These are phyloP conservation scores for Penicillium maclennaniae DNA, from an alignment of 495 filamentous ascomycete genomes.

Conservation along the genomic window DNA sequence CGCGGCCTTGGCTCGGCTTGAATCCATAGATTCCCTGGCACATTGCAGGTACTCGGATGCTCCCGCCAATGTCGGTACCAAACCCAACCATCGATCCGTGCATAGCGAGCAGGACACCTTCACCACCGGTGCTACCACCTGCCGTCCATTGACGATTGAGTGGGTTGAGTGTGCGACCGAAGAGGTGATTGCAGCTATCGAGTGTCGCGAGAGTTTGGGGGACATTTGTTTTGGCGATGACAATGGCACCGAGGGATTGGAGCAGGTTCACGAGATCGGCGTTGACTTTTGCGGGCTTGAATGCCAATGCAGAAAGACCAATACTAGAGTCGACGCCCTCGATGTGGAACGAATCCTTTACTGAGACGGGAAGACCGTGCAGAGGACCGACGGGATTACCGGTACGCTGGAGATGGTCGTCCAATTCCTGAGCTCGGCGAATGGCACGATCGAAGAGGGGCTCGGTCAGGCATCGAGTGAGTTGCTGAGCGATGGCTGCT, in stretches of 20 bases:
- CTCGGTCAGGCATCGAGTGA: constrained; percentile 64
- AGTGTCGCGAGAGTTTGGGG: constrained; percentile 49
- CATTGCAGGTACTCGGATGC: constrained; percentile 57
- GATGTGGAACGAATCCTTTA: constrained; percentile 67
- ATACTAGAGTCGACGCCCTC: constrained; percentile 54
- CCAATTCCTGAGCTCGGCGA: constrained; percentile 53
- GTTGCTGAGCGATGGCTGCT: constrained; percentile 58
- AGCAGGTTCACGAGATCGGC: constrained; percentile 40
- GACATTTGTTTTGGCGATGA: constrained; percentile 66
- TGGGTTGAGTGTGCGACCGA: constrained; percentile 64
- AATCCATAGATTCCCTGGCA: constrained; percentile 56
- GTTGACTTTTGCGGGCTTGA: constrained; percentile 46
- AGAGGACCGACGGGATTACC: constrained; percentile 55
- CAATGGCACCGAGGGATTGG: constrained; percentile 46
- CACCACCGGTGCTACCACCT: constrained; percentile 65
- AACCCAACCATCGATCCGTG: constrained; percentile 61
- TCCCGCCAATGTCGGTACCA: constrained; percentile 65
- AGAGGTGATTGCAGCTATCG: constrained; percentile 41
- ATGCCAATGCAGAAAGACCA: constrained; percentile 54
- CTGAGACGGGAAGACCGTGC: constrained; percentile 62
- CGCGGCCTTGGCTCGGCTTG: constrained; percentile 54
- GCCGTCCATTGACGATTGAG: constrained; percentile 51
- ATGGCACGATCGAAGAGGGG: constrained; percentile 62
- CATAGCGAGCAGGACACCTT: constrained; percentile 60
- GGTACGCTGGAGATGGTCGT: constrained; percentile 47